These are phyloP conservation scores for Trametes versicolor DNA, from an alignment of 1,284 basidiomycete species.

Conservation along the genomic window DNA sequence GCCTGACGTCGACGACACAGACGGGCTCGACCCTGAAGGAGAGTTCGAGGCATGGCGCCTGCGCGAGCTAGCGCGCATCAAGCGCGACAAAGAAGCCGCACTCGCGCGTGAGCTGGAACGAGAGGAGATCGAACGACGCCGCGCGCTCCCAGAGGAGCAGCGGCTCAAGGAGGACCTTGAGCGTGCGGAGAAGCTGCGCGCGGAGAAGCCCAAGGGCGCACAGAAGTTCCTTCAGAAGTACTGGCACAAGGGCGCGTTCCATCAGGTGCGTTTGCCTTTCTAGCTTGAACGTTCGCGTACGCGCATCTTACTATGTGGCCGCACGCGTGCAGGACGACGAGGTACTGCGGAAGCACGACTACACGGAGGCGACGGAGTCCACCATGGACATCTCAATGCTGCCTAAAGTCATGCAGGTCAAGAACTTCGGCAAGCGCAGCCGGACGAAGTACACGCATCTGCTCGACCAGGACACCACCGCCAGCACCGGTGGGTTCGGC, in stretches of 20 bases:
- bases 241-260: conserved; percentile 99
- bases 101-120: conserved; percentile 82
- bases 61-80: conserved; percentile 91
- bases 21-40: conserved; percentile 88
- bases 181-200: conserved; percentile 80
- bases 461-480: conserved; percentile 92
- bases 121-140: conserved; percentile 90
- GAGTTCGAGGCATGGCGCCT: conserved; percentile 98
- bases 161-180: conserved; percentile 91
- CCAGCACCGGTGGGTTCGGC: conserved; percentile 71
- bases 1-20: conserved; percentile 94
- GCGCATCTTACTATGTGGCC: neutral
- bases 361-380: conserved; percentile 87
- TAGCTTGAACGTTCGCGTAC: no score
- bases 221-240: conserved; percentile 98
- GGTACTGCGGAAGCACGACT: conserved; percentile 87
- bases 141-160: conserved; percentile 93
- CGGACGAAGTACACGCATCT: conserved; percentile 97
- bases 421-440: conserved; percentile 93
- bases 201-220: conserved; percentile 87
- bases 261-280: conserved; percentile 68
- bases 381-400: conserved; percentile 87
- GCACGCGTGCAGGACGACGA: conserved; percentile 77
- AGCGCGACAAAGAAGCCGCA: conserved; percentile 90
- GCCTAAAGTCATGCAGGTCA: conserved; percentile 97